Evolutionary conservation across 2,329 filamentous ascomycete species (phyloP).

Genomic region (Nigrospora sphaerica): DNA sequence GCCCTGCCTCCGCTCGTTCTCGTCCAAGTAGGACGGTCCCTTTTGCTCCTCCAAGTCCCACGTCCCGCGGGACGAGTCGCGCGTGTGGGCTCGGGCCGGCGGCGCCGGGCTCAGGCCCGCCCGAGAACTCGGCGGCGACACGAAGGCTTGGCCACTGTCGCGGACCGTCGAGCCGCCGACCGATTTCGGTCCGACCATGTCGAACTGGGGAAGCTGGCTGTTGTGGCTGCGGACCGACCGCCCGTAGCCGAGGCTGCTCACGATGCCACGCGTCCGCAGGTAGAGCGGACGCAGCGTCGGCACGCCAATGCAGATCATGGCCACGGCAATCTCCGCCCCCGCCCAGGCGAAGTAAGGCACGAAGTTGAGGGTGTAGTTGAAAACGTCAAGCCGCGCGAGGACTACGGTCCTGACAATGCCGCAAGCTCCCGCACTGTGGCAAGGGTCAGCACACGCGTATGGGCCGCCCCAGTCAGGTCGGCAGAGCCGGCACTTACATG

Average conservation of each 20-base stretch:
- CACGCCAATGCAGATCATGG: constrained; percentile 19
- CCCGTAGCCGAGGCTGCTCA: constrained; percentile 10
- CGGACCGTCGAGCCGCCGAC: constrained; percentile 6
- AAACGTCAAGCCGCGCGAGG: constrained; percentile 15
- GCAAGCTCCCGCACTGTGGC: constrained; percentile 23
- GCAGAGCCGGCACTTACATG: constrained; percentile 10
- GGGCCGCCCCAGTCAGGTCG: background rate
- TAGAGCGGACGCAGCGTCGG: constrained; percentile 18
- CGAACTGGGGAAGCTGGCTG: constrained; percentile 19
- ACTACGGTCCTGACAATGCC: constrained; percentile 22
- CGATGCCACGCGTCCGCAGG: constrained; percentile 14
- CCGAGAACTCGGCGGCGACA: constrained; percentile 16
- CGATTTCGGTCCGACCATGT: constrained; percentile 10
- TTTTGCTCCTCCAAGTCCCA: background rate
- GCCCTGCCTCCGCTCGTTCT: constrained; percentile 3
- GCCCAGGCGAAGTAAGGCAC: constrained; percentile 22
- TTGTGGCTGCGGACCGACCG: constrained; percentile 5
- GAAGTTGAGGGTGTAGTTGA: constrained; percentile 19
- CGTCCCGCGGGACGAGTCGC: background rate
- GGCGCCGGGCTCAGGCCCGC: constrained; percentile 4
- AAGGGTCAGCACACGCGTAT: background rate
- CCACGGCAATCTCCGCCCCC: constrained; percentile 19
- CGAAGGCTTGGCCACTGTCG: constrained; percentile 24
- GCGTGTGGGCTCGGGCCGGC: constrained; percentile 3
- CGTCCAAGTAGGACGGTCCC: background rate